Conservation (phyloP, 2,329 filamentous ascomycete genomes). For the Penicillium hesseltinei region DNA sequence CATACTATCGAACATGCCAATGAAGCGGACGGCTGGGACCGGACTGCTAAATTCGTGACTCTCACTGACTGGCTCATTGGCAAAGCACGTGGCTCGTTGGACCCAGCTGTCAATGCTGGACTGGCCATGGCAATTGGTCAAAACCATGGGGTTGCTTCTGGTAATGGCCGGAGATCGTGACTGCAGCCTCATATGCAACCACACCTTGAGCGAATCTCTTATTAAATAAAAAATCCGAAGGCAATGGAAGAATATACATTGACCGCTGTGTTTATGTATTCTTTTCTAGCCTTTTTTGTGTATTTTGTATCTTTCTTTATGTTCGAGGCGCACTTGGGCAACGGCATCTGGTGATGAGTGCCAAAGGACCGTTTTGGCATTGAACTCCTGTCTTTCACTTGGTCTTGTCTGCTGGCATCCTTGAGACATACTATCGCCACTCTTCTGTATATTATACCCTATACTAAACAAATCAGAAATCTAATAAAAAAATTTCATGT, state of each 20-base stretch:
- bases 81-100: constrained; percentile 59
- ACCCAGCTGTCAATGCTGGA: constrained; percentile 27
- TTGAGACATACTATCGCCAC: constrained; percentile 11
- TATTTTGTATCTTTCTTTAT: background rate
- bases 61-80: constrained; percentile 94
- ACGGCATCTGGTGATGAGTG: background rate
- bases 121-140: constrained; percentile 30
- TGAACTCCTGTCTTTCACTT: background rate
- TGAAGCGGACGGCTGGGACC: constrained; percentile 78
- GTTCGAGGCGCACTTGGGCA: background rate
- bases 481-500: background rate
- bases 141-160: constrained; percentile 8
- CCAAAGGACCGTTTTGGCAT: background rate
- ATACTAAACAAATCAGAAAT: background rate
- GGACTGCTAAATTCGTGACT: constrained; percentile 79
- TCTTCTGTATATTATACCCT: constrained; percentile 17
- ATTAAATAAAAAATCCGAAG: background rate
- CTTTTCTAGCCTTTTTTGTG: no score
- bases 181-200: background rate
- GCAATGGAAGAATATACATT: background rate
- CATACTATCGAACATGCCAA: constrained; percentile 95
- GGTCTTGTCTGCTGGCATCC: background rate
- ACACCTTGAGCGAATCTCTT: background rate
- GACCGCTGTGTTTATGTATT: background rate
- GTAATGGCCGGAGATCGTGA: constrained; percentile 1